phyloP scores from a whole-genome alignment of 305 asterid species.

The Solanum hybrid region DNA sequence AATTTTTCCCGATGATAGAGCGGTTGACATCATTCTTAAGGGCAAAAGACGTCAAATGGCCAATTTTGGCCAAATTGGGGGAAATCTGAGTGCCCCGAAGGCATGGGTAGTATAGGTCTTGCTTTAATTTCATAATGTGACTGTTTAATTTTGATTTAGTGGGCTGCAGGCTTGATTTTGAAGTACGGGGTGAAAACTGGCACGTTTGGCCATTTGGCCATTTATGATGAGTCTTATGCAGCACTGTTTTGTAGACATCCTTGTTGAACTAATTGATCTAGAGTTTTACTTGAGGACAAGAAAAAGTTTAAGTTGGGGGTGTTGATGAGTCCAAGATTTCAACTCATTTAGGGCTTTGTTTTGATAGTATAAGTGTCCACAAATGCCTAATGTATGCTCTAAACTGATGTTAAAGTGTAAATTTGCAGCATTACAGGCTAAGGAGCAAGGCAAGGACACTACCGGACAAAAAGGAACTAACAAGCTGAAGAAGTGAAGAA shows the following conservation, averaged over 20 bases:
- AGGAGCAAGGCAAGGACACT: not conserved
- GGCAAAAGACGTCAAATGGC: too few species aligned
- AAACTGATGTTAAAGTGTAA: not conserved
- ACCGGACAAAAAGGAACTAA: not conserved
- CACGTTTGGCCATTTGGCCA: not conserved
- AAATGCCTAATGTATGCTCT: not conserved
- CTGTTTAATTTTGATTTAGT: too few species aligned
- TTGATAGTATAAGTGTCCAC: not conserved
- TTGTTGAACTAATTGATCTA: not conserved
- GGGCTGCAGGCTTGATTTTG: too few species aligned
- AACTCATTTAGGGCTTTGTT: not conserved
- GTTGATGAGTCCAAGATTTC: not conserved
- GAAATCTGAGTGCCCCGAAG: too few species aligned
- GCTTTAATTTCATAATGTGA: too few species aligned
- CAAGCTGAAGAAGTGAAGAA: not conserved
- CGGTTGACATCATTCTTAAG: too few species aligned
- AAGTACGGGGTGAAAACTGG: too few species aligned
- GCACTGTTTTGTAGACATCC: not conserved
- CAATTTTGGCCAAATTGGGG: too few species aligned
- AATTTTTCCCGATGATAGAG: too few species aligned
- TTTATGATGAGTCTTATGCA: not conserved
- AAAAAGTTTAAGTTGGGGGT: not conserved
- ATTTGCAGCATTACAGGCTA: not conserved
- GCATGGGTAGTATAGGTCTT: too few species aligned
- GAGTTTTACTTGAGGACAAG: not conserved